Evolutionary conservation across 306 rosid species (phyloP), one percentile per base, ranked within the genome.

Genomic region (Prosopis cineraria): DNA sequence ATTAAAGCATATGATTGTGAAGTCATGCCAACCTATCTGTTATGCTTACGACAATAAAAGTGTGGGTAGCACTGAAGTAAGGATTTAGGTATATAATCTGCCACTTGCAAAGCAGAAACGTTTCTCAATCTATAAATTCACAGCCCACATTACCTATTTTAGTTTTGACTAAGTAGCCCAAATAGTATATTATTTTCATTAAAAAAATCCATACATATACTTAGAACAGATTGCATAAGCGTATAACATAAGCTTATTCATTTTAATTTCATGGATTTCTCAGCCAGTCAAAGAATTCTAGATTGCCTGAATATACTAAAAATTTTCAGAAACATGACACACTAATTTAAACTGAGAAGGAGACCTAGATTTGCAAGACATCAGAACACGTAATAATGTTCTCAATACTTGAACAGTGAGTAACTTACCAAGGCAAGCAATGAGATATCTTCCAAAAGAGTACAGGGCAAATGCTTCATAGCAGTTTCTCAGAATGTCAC

Each of bases 401-500:
- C 53, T 22, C 43, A 27, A 50, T 69, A 20, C 43, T 25, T 43
- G 16, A 68, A 40, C 19, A 30, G 74, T 53, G n/a, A 30, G 74
- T 53, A 47, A 76, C 87, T 87, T 85, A 91, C 98, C 98, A 13
- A 95, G 90, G 79, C 96, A 91, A 52, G 98, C 85, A 85, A 95
- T 86, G 78, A 92, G 87, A 84, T 89, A 95, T 77, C 98, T 88
- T 48, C 98, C 98, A 44, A 95, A 89, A 80, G 98, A 78, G 84
- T 95, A 95, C 84, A 92, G 71, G 63, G 98, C 98, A 82, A 92
- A 95, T 39, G 98, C 98, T 91, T 95, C 98, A 43, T 91, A 92
- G 89, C 89, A 92, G 89, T 76, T 91, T 82, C 98, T 88, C 75
- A 95, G 76, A 88, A 92, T 91, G 88, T 91, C 96, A 70, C 97